A percentile compares a stretch with the other conserved stretches of the same genome.
phyloP scores from a whole-genome alignment of 345 rosid genomes.

The Moringa oleifera region DNA sequence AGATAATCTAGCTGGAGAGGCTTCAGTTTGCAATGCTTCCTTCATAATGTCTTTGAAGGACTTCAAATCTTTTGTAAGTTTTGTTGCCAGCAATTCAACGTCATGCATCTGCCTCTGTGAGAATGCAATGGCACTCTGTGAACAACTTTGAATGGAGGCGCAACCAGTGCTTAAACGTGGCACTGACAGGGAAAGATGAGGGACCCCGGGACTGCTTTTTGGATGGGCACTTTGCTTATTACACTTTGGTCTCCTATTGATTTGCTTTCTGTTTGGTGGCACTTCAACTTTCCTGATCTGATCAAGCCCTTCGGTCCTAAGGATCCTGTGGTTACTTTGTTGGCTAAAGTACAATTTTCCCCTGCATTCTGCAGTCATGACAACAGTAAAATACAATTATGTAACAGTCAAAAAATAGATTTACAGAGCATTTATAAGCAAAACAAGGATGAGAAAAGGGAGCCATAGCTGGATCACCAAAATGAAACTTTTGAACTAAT shows the following conservation, averaged over 20 bases:
- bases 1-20: conserved; percentile 22
- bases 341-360: conserved; percentile 49
- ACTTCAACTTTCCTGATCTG: conserved; percentile 35
- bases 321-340: conserved; percentile 28
- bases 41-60: conserved; percentile 55
- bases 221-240: conserved; percentile 26
- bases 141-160: conserved; percentile 39
- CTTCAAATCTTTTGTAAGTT: conserved; percentile 58
- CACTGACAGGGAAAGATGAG: conserved; percentile 23
- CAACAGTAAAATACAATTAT: conserved; percentile 9
- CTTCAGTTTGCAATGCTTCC: conserved; percentile 36
- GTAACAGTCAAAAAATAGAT: neutral
- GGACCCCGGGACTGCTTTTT: conserved; percentile 32
- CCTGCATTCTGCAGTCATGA: conserved; percentile 41
- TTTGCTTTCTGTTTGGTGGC: conserved; percentile 24
- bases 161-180: conserved; percentile 28
- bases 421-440: neutral
- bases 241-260: conserved; percentile 23
- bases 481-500: no score
- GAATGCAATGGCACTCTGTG: conserved; percentile 69
- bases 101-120: conserved; percentile 74
- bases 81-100: conserved; percentile 46
- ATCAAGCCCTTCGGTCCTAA: conserved; percentile 38
- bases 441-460: neutral
- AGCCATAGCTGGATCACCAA: neutral